Conservation (phyloP, 2,329 filamentous ascomycete species). For the Clonostachys byssicola region DNA sequence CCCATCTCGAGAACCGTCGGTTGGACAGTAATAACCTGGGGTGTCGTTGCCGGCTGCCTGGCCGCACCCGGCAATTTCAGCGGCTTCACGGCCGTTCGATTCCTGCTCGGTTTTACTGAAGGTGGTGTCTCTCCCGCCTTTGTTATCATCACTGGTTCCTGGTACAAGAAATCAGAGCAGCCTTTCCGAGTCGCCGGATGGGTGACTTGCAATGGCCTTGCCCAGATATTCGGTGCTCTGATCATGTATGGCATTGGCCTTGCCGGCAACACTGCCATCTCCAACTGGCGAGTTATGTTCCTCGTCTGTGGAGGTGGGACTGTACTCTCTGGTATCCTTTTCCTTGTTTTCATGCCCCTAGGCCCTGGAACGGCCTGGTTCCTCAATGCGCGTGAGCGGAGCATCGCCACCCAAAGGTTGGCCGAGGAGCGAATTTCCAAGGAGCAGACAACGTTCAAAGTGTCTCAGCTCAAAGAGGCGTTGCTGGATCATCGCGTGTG, state of each 20-base stretch:
- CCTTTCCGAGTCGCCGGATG: conserved; percentile 5
- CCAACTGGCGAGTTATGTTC: neutral
- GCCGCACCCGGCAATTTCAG: conserved; percentile 10
- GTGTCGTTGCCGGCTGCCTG: too few species aligned
- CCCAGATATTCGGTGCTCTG: conserved; percentile 54
- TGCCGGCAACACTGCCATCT: conserved; percentile 32
- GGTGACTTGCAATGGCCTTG: conserved; percentile 36
- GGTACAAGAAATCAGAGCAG: conserved; percentile 8
- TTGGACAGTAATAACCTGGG: too few species aligned
- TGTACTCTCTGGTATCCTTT: neutral
- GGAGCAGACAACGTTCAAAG: conserved; percentile 21
- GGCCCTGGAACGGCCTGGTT: neutral
- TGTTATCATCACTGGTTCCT: conserved; percentile 10
- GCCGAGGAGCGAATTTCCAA: neutral
- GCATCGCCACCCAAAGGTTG: neutral
- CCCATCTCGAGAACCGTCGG: too few species aligned
- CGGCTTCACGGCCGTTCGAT: conserved; percentile 8
- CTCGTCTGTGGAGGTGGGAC: neutral
- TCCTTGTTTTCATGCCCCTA: neutral
- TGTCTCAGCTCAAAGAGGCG: conserved; percentile 38
- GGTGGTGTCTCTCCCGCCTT: conserved; percentile 9
- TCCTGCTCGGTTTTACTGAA: conserved; percentile 10
- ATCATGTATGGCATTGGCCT: conserved; percentile 56
- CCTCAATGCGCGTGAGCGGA: neutral
- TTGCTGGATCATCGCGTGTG: conserved; percentile 50